Conservation (phyloP, 2,329 filamentous ascomycete species). For the Diplodia intermedia region DNA sequence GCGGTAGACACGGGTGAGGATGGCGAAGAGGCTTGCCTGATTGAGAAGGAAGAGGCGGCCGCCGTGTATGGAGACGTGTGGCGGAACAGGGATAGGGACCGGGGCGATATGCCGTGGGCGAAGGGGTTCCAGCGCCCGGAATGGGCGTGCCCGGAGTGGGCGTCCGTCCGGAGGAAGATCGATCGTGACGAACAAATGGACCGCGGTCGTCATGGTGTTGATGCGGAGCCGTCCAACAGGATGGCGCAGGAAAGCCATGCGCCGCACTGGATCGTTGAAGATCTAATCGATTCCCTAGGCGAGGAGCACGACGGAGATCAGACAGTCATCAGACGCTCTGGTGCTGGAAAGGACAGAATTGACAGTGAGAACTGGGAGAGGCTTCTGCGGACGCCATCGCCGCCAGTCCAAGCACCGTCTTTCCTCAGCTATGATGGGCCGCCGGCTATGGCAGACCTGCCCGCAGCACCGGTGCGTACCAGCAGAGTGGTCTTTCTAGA, state of each 20-base stretch:
- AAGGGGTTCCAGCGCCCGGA: too few species aligned
- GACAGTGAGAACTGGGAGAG: conserved; percentile 3
- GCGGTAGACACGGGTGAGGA: background rate
- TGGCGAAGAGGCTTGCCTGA: background rate
- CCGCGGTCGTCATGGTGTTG: background rate
- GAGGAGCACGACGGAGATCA: background rate
- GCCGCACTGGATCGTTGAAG: background rate
- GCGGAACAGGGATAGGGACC: background rate
- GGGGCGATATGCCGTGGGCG: background rate
- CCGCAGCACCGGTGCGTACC: too few species aligned
- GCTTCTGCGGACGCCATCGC: background rate
- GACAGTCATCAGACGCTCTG: background rate
- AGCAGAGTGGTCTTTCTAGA: background rate
- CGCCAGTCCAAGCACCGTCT: too few species aligned
- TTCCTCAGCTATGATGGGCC: too few species aligned
- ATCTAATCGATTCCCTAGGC: background rate
- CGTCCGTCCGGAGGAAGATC: background rate
- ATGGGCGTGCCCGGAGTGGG: background rate
- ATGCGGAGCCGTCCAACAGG: background rate
- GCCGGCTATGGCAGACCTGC: too few species aligned
- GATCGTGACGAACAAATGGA: background rate
- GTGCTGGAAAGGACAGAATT: too few species aligned
- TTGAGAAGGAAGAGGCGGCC: background rate
- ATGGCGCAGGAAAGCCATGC: background rate
- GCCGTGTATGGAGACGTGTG: background rate